Evolutionary conservation across 495 filamentous ascomycete genomes (phyloP), one percentile per base, ranked within the genome.

Genomic region (Talaromyces adpressus): DNA sequence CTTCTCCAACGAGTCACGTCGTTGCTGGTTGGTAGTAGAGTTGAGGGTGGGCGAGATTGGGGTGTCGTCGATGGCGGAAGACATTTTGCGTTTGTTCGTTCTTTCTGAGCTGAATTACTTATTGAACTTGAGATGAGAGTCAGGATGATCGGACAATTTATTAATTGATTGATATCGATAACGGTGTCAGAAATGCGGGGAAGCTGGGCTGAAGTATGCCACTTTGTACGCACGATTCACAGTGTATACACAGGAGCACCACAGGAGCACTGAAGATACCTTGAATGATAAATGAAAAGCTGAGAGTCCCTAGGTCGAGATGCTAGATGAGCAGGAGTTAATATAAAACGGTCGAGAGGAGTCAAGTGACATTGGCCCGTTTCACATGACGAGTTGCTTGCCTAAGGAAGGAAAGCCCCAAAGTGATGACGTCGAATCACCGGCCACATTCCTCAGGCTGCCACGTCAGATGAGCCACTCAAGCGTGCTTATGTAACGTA

Each of bases 1-100:
- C 68, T 89, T 91, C 76, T 94, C 91, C 32, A 97, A 85, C n/a
- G 89, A 92, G 78, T 95, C 88, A 74, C 90, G 90, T 68, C 92
- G 88, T n/a, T 49, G 60, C 60, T 62, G 60, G 47, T 18, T 52
- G 67, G 87, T 87, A 64, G 83, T 77, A 61, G 89, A 84, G 18
- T 52, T 53, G 60, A 62, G 60, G n/a, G 89, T 87, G 47, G 67
- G 67, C 18, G 67, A 62, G 63, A 77, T 68, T 51, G 78, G 69
- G 57, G 73, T 72, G 22, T 77, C 68, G 68, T 81, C 77, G 68
- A 79, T 67, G 20, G 57, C 52, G 45, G 65, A 62, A 62, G 60
- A 62, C 60, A 62, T 62, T 41, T 18, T 47, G n/a, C 27, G 11
- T 4, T 41, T 49, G 45, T 4, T 8, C 9, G n/a, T 49, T 49